Base-by-base conservation (phyloP, 2,329 filamentous ascomycete genomes). In the Hypoxylon sp. region DNA sequence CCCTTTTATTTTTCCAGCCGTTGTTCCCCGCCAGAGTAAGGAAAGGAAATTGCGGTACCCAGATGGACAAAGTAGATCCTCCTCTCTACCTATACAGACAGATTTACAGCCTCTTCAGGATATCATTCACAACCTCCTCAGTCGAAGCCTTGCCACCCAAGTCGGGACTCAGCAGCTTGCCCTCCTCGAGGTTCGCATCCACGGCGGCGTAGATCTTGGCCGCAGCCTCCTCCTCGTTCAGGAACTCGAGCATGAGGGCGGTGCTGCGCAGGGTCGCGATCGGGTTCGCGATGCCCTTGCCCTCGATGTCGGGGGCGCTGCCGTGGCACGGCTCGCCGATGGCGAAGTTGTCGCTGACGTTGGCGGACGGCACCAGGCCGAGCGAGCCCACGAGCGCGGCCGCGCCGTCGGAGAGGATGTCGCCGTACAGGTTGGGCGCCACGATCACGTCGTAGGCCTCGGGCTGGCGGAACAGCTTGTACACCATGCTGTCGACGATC, bases 271-370 rank as follows among this genome's bases (percentile, higher is more conserved):
- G 82, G 7, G 94, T 97, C 25, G 94, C 94, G 68, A 99, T 95
- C 16, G 94, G 94, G 76, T 99, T 99, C 62, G 94, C 91, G 68
- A 99, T 93, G 60, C 87, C 86, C 79, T 88, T 80, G 62, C 94
- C 94, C 83, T 91, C 87, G 60, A 99, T 99, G 69, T 99, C 94
- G 4, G 94, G 94, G 20, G 94, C 94, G 66, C 88, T 92, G 36
- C 94, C 94, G 74, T 99, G 94, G 79, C 94, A 97, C 44, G 94
- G 94, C 83, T 99, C 94, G 60, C 94, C 94, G 66, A 99, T 97
- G 62, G 91, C 94, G 69, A 97, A 97, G 31, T 83, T 83, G 72
- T 96, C 90, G 60, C 94, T 92, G 7, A 99, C 94, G 71, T 99
- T 99, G 63, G 94, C 94, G 63, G 86, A 91, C 34, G 94, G 94